phyloP scores from a whole-genome alignment of 1,284 basidiomycete species.

The Cryptococcus jaspeensis region DNA sequence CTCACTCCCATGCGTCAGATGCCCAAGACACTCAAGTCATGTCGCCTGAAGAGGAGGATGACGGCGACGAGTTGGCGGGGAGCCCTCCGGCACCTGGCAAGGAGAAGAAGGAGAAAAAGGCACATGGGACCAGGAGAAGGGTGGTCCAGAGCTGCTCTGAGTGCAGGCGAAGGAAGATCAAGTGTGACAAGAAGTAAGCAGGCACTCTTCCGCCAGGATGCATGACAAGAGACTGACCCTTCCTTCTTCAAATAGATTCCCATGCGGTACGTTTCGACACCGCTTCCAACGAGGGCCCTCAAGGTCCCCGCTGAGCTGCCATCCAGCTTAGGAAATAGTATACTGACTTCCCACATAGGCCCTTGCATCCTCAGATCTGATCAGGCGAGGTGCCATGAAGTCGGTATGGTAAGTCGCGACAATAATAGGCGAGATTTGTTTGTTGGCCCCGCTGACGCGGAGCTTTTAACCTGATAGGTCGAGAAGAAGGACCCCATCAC shows the following conservation, averaged over 20 bases:
- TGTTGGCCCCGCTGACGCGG: not conserved
- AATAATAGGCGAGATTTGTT: not conserved
- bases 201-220: not conserved
- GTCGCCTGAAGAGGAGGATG: conserved; percentile 30
- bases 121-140: conserved; percentile 43
- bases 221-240: not conserved
- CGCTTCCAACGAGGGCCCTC: not conserved
- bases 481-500: conserved; percentile 36
- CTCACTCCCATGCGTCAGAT: not conserved
- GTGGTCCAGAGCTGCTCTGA: conserved; percentile 53
- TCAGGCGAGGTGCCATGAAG: conserved; percentile 50
- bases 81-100: conserved; percentile 2
- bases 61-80: conserved; percentile 6
- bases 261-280: conserved; percentile 25
- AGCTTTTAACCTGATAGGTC: conserved; percentile 16
- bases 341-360: conserved; percentile 18
- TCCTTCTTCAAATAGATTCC: conserved; percentile 23
- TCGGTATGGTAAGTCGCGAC: conserved; percentile 42
- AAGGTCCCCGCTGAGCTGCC: not conserved
- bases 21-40: conserved; percentile 14
- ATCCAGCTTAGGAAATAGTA: not conserved
- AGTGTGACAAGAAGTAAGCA: conserved; percentile 52
- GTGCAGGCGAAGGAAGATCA: conserved; percentile 51
- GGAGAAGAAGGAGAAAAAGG: conserved; percentile 38
- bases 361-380: conserved; percentile 50